phyloP scores from a whole-genome alignment of 495 filamentous ascomycete genomes.

The Aspergillus nanangensis region DNA sequence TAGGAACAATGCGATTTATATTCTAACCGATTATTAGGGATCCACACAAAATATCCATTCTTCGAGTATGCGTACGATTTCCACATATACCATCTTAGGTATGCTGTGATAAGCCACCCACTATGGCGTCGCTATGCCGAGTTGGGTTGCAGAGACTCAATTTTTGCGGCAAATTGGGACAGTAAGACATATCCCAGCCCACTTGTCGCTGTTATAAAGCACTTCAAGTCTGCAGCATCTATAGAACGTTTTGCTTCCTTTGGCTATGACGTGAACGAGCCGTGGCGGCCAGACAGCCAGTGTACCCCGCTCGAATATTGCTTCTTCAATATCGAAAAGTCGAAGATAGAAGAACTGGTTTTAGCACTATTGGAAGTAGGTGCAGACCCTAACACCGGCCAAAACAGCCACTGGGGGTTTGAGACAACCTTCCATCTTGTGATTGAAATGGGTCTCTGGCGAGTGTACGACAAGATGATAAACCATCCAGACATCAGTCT shows the following conservation, averaged over 20 bases:
- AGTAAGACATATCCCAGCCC: neutral
- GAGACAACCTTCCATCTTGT: neutral
- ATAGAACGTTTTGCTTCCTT: neutral
- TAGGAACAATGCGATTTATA: no score
- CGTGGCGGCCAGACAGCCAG: neutral
- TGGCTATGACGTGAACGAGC: neutral
- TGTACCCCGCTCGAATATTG: neutral
- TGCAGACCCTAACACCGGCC: neutral
- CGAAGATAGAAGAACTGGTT: neutral
- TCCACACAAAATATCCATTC: neutral
- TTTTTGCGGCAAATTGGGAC: neutral
- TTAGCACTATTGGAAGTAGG: neutral
- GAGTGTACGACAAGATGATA: neutral
- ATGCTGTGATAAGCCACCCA: neutral
- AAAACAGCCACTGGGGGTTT: neutral
- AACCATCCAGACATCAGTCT: neutral
- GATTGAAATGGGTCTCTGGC: neutral
- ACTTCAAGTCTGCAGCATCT: neutral
- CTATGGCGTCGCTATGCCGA: neutral
- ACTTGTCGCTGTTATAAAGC: neutral
- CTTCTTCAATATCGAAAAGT: neutral
- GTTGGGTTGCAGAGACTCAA: neutral
- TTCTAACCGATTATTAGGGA: neutral
- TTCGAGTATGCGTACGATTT: neutral
- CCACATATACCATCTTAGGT: neutral